These are phyloP conservation scores for Periconia sp. DNA, from an alignment of 2,329 filamentous ascomycete genomes.

Conservation along the genomic window DNA sequence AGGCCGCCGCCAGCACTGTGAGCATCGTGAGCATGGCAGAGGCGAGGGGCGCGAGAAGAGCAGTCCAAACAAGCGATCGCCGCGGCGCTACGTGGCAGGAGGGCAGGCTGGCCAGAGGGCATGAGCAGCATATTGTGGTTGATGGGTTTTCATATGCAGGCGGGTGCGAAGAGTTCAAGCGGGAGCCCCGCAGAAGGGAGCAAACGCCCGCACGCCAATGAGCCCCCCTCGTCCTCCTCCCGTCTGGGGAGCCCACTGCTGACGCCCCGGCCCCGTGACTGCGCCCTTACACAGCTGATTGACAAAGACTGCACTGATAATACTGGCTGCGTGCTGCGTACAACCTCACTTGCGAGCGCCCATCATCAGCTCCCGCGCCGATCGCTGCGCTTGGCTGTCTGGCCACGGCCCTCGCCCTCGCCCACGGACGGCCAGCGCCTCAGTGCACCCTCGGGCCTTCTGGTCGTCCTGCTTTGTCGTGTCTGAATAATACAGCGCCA, in stretches of 20 bases:
- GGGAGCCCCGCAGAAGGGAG: slow-evolving; percentile 1
- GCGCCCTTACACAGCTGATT: too few relatives aligned
- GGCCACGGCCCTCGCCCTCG: background rate
- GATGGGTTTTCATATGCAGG: slow-evolving; percentile 17
- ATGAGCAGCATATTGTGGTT: slow-evolving; percentile 16
- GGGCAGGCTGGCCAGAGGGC: slow-evolving; percentile 4
- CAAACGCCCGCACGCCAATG: background rate
- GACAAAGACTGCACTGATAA: too few relatives aligned
- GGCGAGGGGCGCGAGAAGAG: slow-evolving; percentile 4
- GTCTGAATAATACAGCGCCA: slow-evolving; percentile 36
- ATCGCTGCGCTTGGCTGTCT: background rate
- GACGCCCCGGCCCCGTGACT: too few relatives aligned
- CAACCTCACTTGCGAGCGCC: too few relatives aligned
- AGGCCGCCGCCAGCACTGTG: too few relatives aligned
- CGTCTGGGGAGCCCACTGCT: too few relatives aligned
- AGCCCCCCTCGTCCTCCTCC: slow-evolving; percentile 1
- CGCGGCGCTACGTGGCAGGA: slow-evolving; percentile 16
- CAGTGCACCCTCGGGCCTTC: too few relatives aligned
- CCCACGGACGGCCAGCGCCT: background rate
- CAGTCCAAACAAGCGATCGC: slow-evolving; percentile 14
- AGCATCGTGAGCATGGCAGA: too few relatives aligned
- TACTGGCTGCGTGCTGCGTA: too few relatives aligned
- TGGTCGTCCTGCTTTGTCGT: slow-evolving; percentile 44
- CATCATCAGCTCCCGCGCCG: too few relatives aligned
- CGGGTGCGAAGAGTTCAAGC: slow-evolving; percentile 7